Evolutionary conservation across 2,329 filamentous ascomycete species (phyloP).

Genomic region (Dothideomycetes sp.): DNA sequence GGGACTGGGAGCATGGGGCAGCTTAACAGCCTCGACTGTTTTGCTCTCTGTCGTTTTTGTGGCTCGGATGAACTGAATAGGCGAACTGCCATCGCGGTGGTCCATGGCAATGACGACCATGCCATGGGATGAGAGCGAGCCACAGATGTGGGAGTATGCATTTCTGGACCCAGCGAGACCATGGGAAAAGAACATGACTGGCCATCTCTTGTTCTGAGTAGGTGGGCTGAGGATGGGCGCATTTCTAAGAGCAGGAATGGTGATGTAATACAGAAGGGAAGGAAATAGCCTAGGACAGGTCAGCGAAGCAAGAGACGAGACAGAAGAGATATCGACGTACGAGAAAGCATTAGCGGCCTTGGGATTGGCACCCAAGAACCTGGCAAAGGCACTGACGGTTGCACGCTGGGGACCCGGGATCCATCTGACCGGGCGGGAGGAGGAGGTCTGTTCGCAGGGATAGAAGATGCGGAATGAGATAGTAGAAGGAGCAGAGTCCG

Average conservation of each 20-base stretch:
- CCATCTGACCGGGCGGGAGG: conserved; percentile 52
- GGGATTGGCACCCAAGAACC: conserved; percentile 58
- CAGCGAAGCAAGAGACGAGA: not conserved
- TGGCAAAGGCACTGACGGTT: conserved; percentile 63
- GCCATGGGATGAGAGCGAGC: conserved; percentile 69
- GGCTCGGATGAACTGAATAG: conserved; percentile 60
- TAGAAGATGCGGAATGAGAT: conserved; percentile 77
- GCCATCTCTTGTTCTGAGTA: conserved; percentile 51
- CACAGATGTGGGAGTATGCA: conserved; percentile 72
- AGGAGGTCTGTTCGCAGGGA: conserved; percentile 41
- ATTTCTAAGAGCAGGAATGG: conserved; percentile 62
- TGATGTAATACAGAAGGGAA: conserved; percentile 51
- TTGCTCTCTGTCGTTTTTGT: conserved; percentile 33
- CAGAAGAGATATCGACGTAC: conserved; percentile 16
- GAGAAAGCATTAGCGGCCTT: conserved; percentile 30
- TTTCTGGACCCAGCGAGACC: conserved; percentile 73
- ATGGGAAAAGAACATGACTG: conserved; percentile 77
- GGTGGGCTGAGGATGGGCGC: conserved; percentile 46
- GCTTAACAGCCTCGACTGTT: conserved; percentile 32
- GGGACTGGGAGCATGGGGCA: conserved; percentile 51
- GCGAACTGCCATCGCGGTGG: conserved; percentile 71
- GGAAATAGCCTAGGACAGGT: conserved; percentile 40
- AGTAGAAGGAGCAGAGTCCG: conserved; percentile 51
- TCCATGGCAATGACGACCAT: conserved; percentile 72
- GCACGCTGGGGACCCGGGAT: conserved; percentile 65